Base-by-base conservation (phyloP, 1,139 yeast species). In the Williopsis jadinii region DNA sequence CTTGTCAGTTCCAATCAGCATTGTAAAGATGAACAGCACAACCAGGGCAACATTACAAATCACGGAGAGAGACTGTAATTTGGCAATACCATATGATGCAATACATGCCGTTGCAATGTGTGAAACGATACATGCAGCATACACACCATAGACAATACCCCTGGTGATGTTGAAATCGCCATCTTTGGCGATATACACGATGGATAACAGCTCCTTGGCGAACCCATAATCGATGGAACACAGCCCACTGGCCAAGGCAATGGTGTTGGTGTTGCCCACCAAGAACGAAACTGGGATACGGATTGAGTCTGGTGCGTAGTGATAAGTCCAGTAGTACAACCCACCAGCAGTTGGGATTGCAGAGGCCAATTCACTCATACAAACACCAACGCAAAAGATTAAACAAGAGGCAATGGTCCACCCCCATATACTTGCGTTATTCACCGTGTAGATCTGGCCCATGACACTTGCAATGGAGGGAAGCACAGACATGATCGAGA, bases 341-440 rank as follows among this genome's bases (percentile, higher is more conserved):
- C 87, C 88, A 43, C 88, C 87, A 28, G 81, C 71, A 5, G 88
- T 80, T 39, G 88, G 87, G 58, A 78, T 77, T 15, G 84, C 73
- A 32, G 80, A 73, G 1, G 84, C 83, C 42, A 79, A 63, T 50
- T 80, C 80, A 9, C 84, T 73, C 68, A 81, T 79, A 41, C 64
- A 59, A 28, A 69, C 50, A 34, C 66, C 62, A 41, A 62, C 60
- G 28, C 59, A 53, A 19, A 69, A 55, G 28, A 67, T 63, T 11
- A 71, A 61, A 3, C 66, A 64, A 35, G 56, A 52, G 11, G 56
- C 43, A 5, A 55, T 44, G 35, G 52, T 45, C 60, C 60, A 56
- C 33, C 60, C 60, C 59, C 46, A 52, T 8, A 48, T 38, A 9
- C 69, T 64, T 29, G 46, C 45, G 35, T 68, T 68, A n/a, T 19